Percentiles rank a stretch among this genome's conserved stretches.
phyloP scores from a whole-genome alignment of 2,329 filamentous ascomycete species.

The Aaosphaeria pasadenensis region DNA sequence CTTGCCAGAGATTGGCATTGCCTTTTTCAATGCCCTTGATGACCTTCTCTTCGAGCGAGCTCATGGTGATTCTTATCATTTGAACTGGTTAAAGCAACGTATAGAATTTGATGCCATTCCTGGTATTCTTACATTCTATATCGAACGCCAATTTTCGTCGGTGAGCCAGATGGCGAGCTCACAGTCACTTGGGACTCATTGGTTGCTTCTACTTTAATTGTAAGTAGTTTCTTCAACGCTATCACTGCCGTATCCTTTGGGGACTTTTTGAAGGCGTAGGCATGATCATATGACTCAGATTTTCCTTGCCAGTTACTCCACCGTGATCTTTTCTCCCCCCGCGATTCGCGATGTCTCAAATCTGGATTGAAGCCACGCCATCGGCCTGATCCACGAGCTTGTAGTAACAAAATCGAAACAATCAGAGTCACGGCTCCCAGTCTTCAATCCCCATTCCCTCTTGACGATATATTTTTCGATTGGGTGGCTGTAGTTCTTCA shows the following conservation, averaged over 20 bases:
- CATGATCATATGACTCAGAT: conserved; percentile 48
- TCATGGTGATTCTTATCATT: not conserved
- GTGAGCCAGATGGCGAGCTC: conserved; percentile 13
- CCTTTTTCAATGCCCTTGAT: conserved; percentile 46
- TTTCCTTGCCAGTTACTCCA: no score
- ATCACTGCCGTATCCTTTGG: conserved; percentile 67
- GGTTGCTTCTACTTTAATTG: conserved; percentile 79
- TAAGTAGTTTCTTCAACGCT: conserved; percentile 74
- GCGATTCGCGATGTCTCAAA: no score
- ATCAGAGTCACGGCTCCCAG: no score
- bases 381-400: no score
- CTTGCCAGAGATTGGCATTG: conserved; percentile 38
- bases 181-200: conserved; percentile 62
- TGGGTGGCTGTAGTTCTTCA: no score
- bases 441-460: no score
- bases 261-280: conserved; percentile 67
- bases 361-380: no score
- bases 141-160: not conserved
- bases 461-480: no score
- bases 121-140: conserved; percentile 67
- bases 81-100: conserved; percentile 5
- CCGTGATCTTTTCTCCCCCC: no score
- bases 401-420: no score
- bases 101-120: conserved; percentile 36
- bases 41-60: conserved; percentile 39